Conservation (phyloP, 371 early-diverging fungal species). For the Sporodiniella umbellata region DNA sequence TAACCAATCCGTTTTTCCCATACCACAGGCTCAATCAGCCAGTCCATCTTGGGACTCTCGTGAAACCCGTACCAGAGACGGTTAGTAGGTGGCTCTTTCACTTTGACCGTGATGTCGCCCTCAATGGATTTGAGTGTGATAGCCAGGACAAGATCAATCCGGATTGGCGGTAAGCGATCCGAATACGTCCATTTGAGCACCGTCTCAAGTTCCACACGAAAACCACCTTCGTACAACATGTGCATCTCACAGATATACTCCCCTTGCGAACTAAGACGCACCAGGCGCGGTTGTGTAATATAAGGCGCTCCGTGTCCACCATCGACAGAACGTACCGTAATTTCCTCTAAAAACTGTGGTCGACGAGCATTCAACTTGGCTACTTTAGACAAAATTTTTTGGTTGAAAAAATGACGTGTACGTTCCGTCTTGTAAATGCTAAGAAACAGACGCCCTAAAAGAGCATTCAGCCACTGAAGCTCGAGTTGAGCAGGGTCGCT, state of each 20-base stretch:
- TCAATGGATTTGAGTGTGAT: conserved; percentile 64
- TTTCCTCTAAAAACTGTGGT: conserved; percentile 75
- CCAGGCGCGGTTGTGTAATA: conserved; percentile 71
- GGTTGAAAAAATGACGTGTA: conserved; percentile 53
- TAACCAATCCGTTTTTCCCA: conserved; percentile 81
- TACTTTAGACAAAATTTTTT: conserved; percentile 61
- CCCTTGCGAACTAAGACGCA: conserved; percentile 65
- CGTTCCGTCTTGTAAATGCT: conserved; percentile 69
- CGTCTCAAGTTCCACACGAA: conserved; percentile 69
- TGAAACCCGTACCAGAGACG: conserved; percentile 89
- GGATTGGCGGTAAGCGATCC: conserved; percentile 60
- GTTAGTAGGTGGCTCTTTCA: conserved; percentile 84
- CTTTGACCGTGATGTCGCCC: conserved; percentile 74
- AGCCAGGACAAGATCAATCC: conserved; percentile 74
- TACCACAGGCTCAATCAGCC: conserved; percentile 81
- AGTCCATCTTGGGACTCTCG: conserved; percentile 71
- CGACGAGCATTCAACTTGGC: conserved; percentile 65
- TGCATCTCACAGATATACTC: conserved; percentile 72
- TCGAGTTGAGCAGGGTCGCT: conserved; percentile 53
- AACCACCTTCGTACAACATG: conserved; percentile 76
- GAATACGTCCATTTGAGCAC: conserved; percentile 41
- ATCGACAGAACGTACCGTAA: conserved; percentile 70
- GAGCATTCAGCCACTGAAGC: conserved; percentile 85
- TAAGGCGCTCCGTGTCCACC: conserved; percentile 81
- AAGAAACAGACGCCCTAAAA: conserved; percentile 77